Evolutionary conservation across 371 early-diverging fungal species (phyloP).

Genomic region (Vairimorpha ceranae): DNA sequence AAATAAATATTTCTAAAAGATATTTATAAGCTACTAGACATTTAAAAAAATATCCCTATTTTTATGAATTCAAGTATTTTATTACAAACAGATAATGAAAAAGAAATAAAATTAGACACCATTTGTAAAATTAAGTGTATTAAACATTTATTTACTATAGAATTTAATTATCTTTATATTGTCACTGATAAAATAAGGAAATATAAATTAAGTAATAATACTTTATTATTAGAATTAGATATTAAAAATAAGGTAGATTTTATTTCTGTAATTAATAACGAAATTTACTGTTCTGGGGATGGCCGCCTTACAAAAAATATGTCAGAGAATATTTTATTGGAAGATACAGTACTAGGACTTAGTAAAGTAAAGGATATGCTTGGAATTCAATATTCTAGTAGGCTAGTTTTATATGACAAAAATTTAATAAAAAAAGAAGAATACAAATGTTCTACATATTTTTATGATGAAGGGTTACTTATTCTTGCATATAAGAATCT

Average conservation of each 20-base stretch:
- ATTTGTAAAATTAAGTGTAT: not conserved
- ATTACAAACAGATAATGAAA: not conserved
- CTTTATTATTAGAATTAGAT: not conserved
- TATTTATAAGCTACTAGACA: no score
- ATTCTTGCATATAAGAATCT: not conserved
- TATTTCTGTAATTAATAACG: not conserved
- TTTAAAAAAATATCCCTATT: no score
- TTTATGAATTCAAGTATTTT: not conserved
- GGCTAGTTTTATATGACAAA: constrained; percentile 1
- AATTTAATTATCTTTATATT: not conserved
- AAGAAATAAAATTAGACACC: not conserved
- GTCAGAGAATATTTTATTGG: not conserved
- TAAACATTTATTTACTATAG: not conserved
- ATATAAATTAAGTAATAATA: not conserved
- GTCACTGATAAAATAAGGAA: not conserved
- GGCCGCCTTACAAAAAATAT: not conserved
- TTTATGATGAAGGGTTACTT: constrained; percentile 8
- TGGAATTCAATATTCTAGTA: constrained; percentile 8
- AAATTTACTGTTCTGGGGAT: not conserved
- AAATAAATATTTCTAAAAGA: no score
- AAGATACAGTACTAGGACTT: not conserved
- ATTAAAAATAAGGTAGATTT: not conserved
- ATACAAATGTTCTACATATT: not conserved
- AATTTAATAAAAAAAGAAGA: not conserved
- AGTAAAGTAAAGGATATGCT: not conserved